Percentiles rank a stretch among this genome's conserved stretches.
Evolutionary conservation across 2,329 filamentous ascomycete genomes (phyloP).

Genomic region (Scleromitrula shiraiana): DNA sequence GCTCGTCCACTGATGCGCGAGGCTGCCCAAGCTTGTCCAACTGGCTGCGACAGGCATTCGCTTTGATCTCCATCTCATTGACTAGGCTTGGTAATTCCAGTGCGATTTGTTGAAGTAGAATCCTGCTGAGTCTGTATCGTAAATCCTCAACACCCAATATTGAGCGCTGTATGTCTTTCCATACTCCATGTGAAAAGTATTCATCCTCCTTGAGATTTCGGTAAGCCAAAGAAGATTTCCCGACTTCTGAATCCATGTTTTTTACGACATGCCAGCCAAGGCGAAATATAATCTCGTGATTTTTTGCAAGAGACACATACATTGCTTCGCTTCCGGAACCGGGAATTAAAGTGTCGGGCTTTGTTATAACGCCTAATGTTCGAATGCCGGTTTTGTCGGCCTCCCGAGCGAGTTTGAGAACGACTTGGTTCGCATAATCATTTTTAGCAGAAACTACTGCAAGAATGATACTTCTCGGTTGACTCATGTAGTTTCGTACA

Average conservation of each 20-base stretch:
- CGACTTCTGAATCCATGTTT: conserved; percentile 37
- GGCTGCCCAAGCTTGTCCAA: conserved; percentile 42
- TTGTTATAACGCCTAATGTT: conserved; percentile 45
- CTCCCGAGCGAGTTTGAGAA: conserved; percentile 42
- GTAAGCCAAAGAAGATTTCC: conserved; percentile 25
- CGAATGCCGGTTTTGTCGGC: conserved; percentile 32
- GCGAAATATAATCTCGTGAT: conserved; percentile 38
- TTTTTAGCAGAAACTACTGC: conserved; percentile 49
- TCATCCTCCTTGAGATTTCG: conserved; percentile 34
- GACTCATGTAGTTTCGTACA: conserved; percentile 45
- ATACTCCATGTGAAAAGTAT: conserved; percentile 39
- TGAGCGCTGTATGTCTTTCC: conserved; percentile 30
- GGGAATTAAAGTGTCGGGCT: conserved; percentile 43
- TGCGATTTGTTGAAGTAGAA: conserved; percentile 42
- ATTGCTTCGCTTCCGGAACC: conserved; percentile 35
- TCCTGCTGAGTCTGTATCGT: conserved; percentile 39
- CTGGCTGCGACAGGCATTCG: conserved; percentile 29
- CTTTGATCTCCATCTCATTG: conserved; percentile 34
- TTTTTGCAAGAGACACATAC: conserved; percentile 37
- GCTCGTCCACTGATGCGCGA: conserved; percentile 38
- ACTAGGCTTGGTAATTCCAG: conserved; percentile 39
- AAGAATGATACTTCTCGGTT: conserved; percentile 45
- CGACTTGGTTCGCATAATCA: conserved; percentile 53
- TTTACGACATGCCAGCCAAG: conserved; percentile 47
- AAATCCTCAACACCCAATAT: conserved; percentile 42